A percentile compares a stretch with the other conserved stretches of the same genome.
phyloP scores from a whole-genome alignment of 345 rosid species.

The Zanthoxylum bungeanum region DNA sequence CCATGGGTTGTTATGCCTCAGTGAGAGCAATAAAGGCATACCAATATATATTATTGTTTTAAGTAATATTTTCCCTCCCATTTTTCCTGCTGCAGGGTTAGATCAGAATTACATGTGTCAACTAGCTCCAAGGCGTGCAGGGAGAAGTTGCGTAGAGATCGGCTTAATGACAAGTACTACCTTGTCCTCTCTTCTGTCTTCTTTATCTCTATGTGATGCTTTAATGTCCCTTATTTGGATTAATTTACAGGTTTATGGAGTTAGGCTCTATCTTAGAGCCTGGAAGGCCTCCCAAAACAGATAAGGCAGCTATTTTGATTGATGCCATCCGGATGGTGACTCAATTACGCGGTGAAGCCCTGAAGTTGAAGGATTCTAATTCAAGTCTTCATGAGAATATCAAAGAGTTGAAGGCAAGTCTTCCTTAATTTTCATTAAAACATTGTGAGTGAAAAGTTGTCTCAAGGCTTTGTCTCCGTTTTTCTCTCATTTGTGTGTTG shows the following conservation, averaged over 20 bases:
- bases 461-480: not conserved
- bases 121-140: slow-evolving; percentile 96
- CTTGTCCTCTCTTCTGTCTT: slow-evolving; percentile 5
- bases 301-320: slow-evolving; percentile 80
- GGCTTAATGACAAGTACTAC: slow-evolving; percentile 85
- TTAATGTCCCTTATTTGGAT: slow-evolving; percentile 2
- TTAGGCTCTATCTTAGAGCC: slow-evolving; percentile 79
- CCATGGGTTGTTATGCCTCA: not conserved
- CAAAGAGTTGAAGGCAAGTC: slow-evolving; percentile 65
- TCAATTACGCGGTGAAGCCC: slow-evolving; percentile 70
- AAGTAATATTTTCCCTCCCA: not conserved
- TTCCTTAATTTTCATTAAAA: not conserved
- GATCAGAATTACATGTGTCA: slow-evolving; percentile 52
- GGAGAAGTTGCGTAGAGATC: slow-evolving; percentile 96
- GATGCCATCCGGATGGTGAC: slow-evolving; percentile 83
- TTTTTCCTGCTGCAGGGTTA: slow-evolving; percentile 34
- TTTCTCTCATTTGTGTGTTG: not conserved
- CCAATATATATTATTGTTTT: not conserved
- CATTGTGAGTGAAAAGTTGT: not conserved
- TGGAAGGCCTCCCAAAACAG: slow-evolving; percentile 89
- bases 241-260: slow-evolving; percentile 71
- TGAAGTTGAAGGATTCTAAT: slow-evolving; percentile 83
- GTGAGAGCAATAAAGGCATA: not conserved
- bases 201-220: not conserved
- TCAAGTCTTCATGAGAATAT: slow-evolving; percentile 82